phyloP scores from a whole-genome alignment of 2,329 filamentous ascomycete genomes.

The Phialocephala subalpina region DNA sequence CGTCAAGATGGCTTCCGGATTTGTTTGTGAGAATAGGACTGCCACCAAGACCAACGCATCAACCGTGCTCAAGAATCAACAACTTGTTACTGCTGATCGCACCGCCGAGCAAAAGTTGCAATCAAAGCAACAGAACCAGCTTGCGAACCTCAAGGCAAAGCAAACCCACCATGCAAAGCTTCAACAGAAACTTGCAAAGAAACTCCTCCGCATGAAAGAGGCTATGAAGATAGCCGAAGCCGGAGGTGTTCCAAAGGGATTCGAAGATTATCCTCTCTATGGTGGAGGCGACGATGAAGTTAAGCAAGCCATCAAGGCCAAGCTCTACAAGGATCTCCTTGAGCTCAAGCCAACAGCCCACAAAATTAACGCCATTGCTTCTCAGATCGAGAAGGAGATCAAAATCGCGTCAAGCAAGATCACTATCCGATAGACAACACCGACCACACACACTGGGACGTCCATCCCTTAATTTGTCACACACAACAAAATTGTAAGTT shows the following conservation, averaged over 20 bases:
- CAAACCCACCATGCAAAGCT: not conserved
- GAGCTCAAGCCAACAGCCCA: not conserved
- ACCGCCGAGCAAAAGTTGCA: constrained; percentile 11
- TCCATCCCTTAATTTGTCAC: not conserved
- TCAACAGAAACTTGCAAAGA: not conserved
- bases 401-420: not conserved
- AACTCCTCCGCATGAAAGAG: constrained; percentile 5
- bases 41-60: not conserved
- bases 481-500: not conserved
- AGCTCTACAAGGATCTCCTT: constrained; percentile 3
- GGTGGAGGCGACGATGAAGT: constrained; percentile 15
- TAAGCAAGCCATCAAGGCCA: not conserved
- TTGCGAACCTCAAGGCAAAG: constrained; percentile 12
- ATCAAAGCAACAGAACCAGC: constrained; percentile 9
- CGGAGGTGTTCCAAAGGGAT: constrained; percentile 13
- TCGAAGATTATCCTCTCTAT: constrained; percentile 16
- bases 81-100: not conserved
- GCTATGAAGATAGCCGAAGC: constrained; percentile 2
- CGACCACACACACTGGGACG: not conserved
- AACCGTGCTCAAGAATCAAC: constrained; percentile 13
- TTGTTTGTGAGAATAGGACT: not conserved
- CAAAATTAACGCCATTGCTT: not conserved
- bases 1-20: not conserved
- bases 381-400: not conserved
- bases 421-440: not conserved